Conservation (phyloP, 768 basidiomycete species). For the Phaeotremella fagi region DNA sequence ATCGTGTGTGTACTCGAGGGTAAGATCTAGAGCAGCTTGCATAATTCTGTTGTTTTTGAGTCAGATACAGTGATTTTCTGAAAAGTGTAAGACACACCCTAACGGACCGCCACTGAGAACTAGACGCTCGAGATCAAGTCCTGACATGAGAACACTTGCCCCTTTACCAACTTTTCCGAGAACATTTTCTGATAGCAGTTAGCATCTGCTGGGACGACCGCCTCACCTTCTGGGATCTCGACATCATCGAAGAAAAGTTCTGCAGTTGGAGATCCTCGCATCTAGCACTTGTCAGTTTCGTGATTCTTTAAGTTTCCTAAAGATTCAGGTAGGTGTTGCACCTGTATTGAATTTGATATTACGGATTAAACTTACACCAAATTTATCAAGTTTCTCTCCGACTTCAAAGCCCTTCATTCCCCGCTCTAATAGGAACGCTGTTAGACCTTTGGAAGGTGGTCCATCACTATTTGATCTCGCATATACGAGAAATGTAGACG, state of each 20-base stretch:
- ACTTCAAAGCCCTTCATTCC: slow-evolving; percentile 61
- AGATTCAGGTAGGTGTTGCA: no score
- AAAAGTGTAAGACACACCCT: slow-evolving; percentile 54
- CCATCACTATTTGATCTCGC: slow-evolving; percentile 76
- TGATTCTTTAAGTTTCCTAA: no score
- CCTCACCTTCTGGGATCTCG: slow-evolving; percentile 73
- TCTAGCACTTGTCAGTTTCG: no score
- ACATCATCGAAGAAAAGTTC: slow-evolving; percentile 90
- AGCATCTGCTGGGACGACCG: slow-evolving; percentile 1
- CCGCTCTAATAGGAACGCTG: slow-evolving; percentile 78
- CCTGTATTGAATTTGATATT: no score
- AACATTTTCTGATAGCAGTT: slow-evolving; percentile 61
- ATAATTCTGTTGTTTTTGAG: slow-evolving; percentile 73
- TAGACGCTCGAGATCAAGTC: slow-evolving; percentile 83
- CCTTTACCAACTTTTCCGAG: slow-evolving; percentile 75
- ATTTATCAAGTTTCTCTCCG: slow-evolving; percentile 85
- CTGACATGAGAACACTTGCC: slow-evolving; percentile 86
- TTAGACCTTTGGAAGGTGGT: slow-evolving; percentile 75
- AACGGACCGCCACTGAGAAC: slow-evolving; percentile 89
- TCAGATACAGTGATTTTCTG: neutral
- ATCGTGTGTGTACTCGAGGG: slow-evolving; percentile 71
- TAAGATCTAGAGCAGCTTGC: slow-evolving; percentile 88
- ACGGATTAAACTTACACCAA: slow-evolving; percentile 60
- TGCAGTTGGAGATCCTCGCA: slow-evolving; percentile 92
- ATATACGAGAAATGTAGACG: slow-evolving; percentile 87